A percentile compares a stretch with the other conserved stretches of the same genome.
Evolutionary conservation across 2,329 filamentous ascomycete genomes (phyloP).

Genomic region (Paracamarosporium sp.): DNA sequence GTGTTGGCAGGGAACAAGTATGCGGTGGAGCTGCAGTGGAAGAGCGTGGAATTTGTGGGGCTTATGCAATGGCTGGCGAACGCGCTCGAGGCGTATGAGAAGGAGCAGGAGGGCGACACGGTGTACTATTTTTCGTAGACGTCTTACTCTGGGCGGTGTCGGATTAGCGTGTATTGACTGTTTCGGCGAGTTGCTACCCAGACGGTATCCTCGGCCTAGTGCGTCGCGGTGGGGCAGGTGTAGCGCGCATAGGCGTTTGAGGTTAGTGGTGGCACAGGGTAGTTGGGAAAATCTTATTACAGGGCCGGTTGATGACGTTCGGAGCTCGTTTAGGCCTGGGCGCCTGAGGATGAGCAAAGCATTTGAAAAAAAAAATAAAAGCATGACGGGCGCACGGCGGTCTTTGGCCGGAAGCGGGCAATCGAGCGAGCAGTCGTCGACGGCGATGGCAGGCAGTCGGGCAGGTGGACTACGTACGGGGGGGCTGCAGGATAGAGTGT

Average conservation of each 20-base stretch:
- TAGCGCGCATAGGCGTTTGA: constrained; percentile 17
- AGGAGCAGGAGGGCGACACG: constrained; percentile 36
- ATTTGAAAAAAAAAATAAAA: not conserved
- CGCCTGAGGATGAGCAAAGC: constrained; percentile 6
- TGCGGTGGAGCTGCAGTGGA: constrained; percentile 41
- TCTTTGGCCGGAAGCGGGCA: not conserved
- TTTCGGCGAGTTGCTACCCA: not conserved
- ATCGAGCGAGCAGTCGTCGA: not conserved
- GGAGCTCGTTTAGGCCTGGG: constrained; percentile 7
- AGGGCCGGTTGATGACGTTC: constrained; percentile 4
- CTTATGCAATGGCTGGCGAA: constrained; percentile 37
- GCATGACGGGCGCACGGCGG: too few relatives aligned
- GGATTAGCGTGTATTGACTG: not conserved
- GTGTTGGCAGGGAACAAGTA: constrained; percentile 40
- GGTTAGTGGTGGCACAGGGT: not conserved
- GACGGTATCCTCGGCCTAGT: not conserved
- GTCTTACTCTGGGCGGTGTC: not conserved
- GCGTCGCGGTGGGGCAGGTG: constrained; percentile 11
- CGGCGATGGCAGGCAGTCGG: too few relatives aligned
- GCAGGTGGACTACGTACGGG: too few relatives aligned
- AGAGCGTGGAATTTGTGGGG: constrained; percentile 35
- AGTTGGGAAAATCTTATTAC: constrained; percentile 7
- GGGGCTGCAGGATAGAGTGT: too few relatives aligned
- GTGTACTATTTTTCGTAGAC: constrained; percentile 34
- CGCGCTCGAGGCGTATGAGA: constrained; percentile 33